phyloP scores from a whole-genome alignment of 2,329 filamentous ascomycete species.

The Neobulgaria alba region DNA sequence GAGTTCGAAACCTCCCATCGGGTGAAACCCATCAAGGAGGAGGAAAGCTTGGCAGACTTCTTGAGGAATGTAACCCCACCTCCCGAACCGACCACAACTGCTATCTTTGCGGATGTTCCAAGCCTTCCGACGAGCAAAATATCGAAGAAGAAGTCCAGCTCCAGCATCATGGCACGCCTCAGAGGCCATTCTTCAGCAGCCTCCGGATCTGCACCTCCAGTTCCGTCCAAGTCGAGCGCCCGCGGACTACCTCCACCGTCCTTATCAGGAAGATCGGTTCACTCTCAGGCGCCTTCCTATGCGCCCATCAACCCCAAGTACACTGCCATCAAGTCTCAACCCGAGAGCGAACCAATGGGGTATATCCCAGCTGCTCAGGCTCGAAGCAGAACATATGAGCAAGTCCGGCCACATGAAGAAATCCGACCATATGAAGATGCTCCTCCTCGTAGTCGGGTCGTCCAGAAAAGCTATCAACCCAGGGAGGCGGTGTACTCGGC shows the following conservation, averaged over 20 bases:
- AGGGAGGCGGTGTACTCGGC: constrained; percentile 24
- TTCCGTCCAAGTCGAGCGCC: constrained; percentile 29
- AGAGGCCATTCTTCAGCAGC: constrained; percentile 23
- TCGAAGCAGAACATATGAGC: constrained; percentile 16
- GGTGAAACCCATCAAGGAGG: constrained; percentile 35
- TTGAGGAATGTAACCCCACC: constrained; percentile 62
- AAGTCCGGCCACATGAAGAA: constrained; percentile 21
- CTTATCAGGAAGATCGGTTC: constrained; percentile 23
- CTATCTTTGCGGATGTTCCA: constrained; percentile 13
- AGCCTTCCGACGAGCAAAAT: constrained; percentile 19
- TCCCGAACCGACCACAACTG: constrained; percentile 30
- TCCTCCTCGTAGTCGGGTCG: constrained; percentile 23
- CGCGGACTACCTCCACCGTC: constrained; percentile 8
- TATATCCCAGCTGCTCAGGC: constrained; percentile 31
- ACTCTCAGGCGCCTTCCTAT: constrained; percentile 29
- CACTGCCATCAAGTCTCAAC: constrained; percentile 42
- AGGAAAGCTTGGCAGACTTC: constrained; percentile 68
- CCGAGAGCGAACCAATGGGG: not conserved
- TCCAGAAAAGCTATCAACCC: constrained; percentile 43
- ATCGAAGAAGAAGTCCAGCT: constrained; percentile 56
- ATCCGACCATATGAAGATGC: no score
- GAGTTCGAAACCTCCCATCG: constrained; percentile 21
- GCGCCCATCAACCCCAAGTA: constrained; percentile 32
- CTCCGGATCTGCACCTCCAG: constrained; percentile 28
- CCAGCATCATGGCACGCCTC: constrained; percentile 54